Base-by-base conservation (phyloP, 768 basidiomycete genomes). In the Tylopilus sp. region DNA sequence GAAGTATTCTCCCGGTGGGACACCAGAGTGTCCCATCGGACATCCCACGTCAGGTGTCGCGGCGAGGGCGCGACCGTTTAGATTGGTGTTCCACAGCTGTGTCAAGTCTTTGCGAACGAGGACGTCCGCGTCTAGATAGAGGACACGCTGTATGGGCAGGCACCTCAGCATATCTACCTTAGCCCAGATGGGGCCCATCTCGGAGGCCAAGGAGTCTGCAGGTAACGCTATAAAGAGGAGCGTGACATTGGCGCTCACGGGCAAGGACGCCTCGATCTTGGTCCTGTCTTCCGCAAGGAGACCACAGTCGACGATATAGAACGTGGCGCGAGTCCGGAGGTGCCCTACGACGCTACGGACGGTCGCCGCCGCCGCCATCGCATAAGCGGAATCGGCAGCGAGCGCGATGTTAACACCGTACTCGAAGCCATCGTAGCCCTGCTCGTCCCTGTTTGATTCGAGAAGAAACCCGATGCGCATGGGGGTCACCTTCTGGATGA, bases 71-170 rank as follows among this genome's bases (percentile, higher is more conserved):
- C 63, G 69, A 8, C 72, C 76, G 6, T 55, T 36, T 41, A 82
- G 64, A 59, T 80, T 71, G 4, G 66, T 73, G 18, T 68, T 56
- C 80, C 80, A 83, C 35, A 82, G 58, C 12, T 57, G 60, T 30
- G 55, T 59, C 46, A 81, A 36, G 53, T 72, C 72, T 10, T 49
- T 57, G 17, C 75, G 72, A 11, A 80, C 73, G 1, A 82, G 63
- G 13, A 74, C 65, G 57, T 83, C 82, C 8, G 76, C 75, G 38
- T 83, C 80, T 15, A 82, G 68, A 55, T 81, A 82, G 5, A 81
- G 63, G 10, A 73, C 73, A 0, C 77, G 69, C 57, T 82, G 78
- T 20, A 76, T 71, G 0, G 80, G 81, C 23, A 82, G 55, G n/a
- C 67, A 47, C 2, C 52, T 58, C 28, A 76, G 61, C 65, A 80